Evolutionary conservation across 2,329 filamentous ascomycete genomes (phyloP), one percentile per base, ranked within the genome.

Genomic region (Tolypocladium tropicale): DNA sequence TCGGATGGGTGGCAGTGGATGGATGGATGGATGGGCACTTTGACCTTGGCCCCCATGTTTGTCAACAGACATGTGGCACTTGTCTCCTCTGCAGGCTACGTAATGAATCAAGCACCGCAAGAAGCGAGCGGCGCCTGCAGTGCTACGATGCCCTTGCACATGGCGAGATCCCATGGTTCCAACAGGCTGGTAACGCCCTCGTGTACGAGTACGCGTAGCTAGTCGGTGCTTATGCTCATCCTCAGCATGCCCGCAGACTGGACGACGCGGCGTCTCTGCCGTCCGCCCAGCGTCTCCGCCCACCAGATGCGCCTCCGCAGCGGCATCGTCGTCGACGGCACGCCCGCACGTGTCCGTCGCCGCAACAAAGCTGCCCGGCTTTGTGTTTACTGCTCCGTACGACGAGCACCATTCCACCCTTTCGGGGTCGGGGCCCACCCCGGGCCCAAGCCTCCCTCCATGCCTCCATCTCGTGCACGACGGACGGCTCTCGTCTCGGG

Each of bases 401-500:
- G n/a, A n/a, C n/a, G n/a, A n/a, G n/a, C n/a, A n/a, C n/a, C n/a
- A n/a, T n/a, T n/a, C n/a, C n/a, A n/a, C n/a, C n/a, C n/a, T 21
- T 23, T 46, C 25, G 25, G 43, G 16, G 1, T n/a, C 25, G 7
- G 25, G 43, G 9, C 25, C 25, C 14, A 30, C 16, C 18, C 43
- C 23, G 23, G n/a, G 1, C 11, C 39, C 39, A 23, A 14, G 12
- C 43, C 43, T 10, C 10, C 36, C 4, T 10, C 11, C 5, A n/a
- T 28, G 11, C 23, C n/a, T n/a, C n/a, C n/a, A n/a, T n/a, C n/a
- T n/a, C n/a, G n/a, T n/a, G n/a, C n/a, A n/a, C n/a, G n/a, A n/a
- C n/a, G n/a, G n/a, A n/a, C n/a, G n/a, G n/a, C n/a, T n/a, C n/a
- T 43, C 32, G 49, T 55, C 57, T 69, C 69, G 69, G 69, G 59